Conservation (phyloP, 768 basidiomycete genomes). For the Chlorophyllum brunneum region DNA sequence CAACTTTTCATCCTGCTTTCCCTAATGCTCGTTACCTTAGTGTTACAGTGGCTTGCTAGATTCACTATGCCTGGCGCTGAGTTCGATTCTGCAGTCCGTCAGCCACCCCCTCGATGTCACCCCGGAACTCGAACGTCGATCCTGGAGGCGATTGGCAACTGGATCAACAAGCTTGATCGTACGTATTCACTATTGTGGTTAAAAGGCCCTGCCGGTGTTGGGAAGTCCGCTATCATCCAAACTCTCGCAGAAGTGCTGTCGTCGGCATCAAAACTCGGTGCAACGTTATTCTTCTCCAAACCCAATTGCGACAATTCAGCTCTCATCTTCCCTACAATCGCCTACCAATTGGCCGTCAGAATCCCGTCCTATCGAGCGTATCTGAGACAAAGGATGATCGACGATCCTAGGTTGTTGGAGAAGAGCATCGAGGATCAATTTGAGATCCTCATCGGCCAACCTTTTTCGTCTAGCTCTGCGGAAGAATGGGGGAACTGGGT, state of each 20-base stretch:
- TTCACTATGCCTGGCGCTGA: neutral
- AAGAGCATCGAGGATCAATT: neutral
- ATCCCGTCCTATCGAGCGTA: neutral
- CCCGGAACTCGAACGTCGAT: neutral
- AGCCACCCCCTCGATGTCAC: neutral
- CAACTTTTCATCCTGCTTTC: too few species aligned
- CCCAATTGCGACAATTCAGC: neutral
- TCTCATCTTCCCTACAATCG: neutral
- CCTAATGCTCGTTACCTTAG: too few species aligned
- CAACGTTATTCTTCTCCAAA: neutral
- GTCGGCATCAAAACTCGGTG: neutral
- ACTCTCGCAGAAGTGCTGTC: neutral
- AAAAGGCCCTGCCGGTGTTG: neutral
- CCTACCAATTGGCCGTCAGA: neutral
- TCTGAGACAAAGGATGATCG: neutral
- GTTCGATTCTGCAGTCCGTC: neutral
- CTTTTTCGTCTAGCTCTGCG: neutral
- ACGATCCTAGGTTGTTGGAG: neutral
- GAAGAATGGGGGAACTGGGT: neutral
- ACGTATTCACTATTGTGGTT: neutral
- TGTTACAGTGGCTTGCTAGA: neutral
- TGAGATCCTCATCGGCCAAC: neutral
- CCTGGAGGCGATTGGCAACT: neutral
- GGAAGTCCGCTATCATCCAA: slow-evolving; percentile 1
- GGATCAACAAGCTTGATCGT: neutral